phyloP scores from a whole-genome alignment of 345 rosid genomes.

The Gossypium bickii region DNA sequence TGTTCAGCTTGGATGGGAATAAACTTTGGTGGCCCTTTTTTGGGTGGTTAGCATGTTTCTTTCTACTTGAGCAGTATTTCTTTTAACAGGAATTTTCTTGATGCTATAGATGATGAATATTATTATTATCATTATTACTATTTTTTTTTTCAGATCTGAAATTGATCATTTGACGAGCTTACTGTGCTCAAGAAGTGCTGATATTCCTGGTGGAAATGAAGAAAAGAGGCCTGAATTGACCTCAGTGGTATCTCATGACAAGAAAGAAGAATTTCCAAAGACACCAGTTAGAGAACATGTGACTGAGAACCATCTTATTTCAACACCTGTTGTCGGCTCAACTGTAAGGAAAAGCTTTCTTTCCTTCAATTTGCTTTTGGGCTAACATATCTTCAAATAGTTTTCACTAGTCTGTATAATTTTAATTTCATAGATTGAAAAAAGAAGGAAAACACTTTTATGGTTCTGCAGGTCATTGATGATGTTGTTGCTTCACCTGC shows the following conservation, averaged over 20 bases:
- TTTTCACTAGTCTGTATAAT: conserved; percentile 3
- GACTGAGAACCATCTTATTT: conserved; percentile 28
- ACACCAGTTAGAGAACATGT: conserved; percentile 38
- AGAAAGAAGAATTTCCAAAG: conserved; percentile 29
- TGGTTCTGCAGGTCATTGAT: conserved; percentile 51
- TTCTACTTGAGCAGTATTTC: background rate
- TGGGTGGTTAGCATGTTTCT: background rate
- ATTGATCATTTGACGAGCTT: conserved; percentile 69
- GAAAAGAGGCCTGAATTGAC: conserved; percentile 44
- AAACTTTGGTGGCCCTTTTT: background rate
- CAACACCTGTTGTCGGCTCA: conserved; percentile 42
- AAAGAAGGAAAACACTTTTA: background rate
- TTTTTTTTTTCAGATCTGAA: conserved; percentile 60
- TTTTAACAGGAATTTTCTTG: background rate
- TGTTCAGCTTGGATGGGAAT: conserved; percentile 4
- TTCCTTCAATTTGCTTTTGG: background rate
- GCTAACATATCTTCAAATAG: background rate
- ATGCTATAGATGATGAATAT: background rate
- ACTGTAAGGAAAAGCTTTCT: conserved; percentile 34
- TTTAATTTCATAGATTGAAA: background rate
- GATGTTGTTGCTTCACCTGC: conserved; percentile 77
- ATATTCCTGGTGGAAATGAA: conserved; percentile 32
- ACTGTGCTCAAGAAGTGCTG: conserved; percentile 55
- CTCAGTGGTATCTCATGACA: conserved; percentile 23
- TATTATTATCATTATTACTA: background rate